Evolutionary conservation across 176 grass and related monocot species (phyloP).

Genomic region (Eremochloa ophiuroides): DNA sequence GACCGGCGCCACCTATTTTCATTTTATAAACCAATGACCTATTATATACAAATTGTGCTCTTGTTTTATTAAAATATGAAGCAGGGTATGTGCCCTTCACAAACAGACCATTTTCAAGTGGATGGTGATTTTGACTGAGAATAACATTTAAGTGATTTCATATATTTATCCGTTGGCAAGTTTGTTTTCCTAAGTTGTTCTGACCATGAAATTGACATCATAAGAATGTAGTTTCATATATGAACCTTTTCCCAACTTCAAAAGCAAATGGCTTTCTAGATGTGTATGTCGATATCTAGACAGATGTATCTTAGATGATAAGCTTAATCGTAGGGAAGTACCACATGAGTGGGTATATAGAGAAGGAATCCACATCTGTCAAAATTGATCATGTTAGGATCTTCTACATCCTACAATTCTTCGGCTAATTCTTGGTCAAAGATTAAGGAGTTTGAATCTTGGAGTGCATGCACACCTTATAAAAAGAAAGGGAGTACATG

Average conservation of each 20-base stretch:
- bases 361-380: neutral
- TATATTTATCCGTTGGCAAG: neutral
- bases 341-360: neutral
- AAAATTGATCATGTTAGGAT: neutral
- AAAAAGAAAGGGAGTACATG: neutral
- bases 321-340: no score
- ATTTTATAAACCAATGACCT: neutral
- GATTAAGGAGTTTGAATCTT: neutral
- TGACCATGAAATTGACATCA: neutral
- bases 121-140: neutral
- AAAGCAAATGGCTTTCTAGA: neutral
- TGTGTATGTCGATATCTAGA: neutral
- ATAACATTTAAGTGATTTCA: conserved; percentile 13
- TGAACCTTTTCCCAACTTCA: neutral
- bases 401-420: neutral
- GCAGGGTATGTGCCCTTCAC: neutral
- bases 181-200: neutral
- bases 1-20: no score
- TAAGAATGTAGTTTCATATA: neutral
- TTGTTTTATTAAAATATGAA: neutral
- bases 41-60: neutral
- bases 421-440: neutral
- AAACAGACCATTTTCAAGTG: neutral
- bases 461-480: neutral
- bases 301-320: neutral